Conservation (phyloP, 2,329 filamentous ascomycete species). For the Neonectria faginata region DNA sequence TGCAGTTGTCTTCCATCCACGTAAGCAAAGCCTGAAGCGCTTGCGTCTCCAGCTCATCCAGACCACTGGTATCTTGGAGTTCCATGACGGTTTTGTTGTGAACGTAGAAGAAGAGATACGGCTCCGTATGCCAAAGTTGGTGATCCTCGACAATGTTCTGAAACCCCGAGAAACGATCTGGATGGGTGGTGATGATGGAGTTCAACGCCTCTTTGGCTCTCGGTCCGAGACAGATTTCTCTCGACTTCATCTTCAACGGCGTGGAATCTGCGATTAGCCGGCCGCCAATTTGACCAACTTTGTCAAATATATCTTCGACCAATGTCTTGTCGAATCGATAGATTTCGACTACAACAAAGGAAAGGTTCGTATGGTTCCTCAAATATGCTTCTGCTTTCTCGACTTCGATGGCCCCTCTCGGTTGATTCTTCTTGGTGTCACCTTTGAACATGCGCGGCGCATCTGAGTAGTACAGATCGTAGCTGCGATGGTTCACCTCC, state of each 20-base stretch:
- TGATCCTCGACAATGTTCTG: too few relatives aligned
- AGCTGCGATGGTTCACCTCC: too few relatives aligned
- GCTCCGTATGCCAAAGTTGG: background rate
- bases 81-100: background rate
- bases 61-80: background rate
- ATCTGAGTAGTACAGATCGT: conserved; percentile 12
- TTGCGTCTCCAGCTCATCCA: background rate
- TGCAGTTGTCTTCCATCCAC: conserved; percentile 23
- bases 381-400: background rate
- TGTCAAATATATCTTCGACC: background rate
- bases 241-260: background rate
- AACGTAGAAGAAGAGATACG: conserved; percentile 16
- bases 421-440: conserved; percentile 2
- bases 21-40: conserved; percentile 2
- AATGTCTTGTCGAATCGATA: background rate
- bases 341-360: conserved; percentile 5
- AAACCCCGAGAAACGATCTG: conserved; percentile 9
- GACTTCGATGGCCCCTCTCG: conserved; percentile 13
- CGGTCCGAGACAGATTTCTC: background rate
- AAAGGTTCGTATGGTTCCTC: conserved; percentile 4
- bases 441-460: conserved; percentile 23
- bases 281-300: background rate
- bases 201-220: background rate
- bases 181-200: background rate
- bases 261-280: conserved; percentile 3